These are phyloP conservation scores for Kluyveromyces wickerhamii DNA, from an alignment of 805 yeast genomes.

Conservation along the genomic window DNA sequence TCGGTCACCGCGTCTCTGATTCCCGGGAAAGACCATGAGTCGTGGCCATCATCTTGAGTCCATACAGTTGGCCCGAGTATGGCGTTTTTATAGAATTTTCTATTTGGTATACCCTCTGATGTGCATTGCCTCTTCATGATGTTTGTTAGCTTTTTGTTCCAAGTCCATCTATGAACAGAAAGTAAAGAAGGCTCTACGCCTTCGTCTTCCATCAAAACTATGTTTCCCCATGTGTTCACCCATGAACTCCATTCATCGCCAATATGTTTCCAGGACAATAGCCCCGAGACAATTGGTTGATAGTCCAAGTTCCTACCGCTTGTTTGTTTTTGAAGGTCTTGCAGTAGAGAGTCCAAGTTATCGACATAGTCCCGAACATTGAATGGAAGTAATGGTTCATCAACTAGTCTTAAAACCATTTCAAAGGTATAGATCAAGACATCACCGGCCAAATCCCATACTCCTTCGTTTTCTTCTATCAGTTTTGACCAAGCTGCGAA, in stretches of 20 bases:
- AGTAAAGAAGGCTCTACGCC: slow-evolving; percentile 69
- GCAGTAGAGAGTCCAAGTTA: slow-evolving; percentile 36
- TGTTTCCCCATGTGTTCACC: slow-evolving; percentile 55
- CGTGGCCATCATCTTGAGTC: slow-evolving; percentile 41
- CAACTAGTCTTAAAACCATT: slow-evolving; percentile 52
- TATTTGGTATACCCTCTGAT: slow-evolving; percentile 35
- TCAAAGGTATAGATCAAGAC: slow-evolving; percentile 49
- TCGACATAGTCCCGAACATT: slow-evolving; percentile 42
- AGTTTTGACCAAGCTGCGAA: slow-evolving; percentile 43
- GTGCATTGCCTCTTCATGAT: slow-evolving; percentile 48
- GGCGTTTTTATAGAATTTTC: slow-evolving; percentile 61
- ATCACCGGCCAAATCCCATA: slow-evolving; percentile 45
- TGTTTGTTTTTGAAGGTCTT: slow-evolving; percentile 36
- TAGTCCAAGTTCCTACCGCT: slow-evolving; percentile 24
- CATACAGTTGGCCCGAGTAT: slow-evolving; percentile 61
- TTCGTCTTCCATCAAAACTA: slow-evolving; percentile 38
- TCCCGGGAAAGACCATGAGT: slow-evolving; percentile 67
- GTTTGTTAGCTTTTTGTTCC: slow-evolving; percentile 61
- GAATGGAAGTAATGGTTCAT: slow-evolving; percentile 70
- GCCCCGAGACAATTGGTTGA: slow-evolving; percentile 22
- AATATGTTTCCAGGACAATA: slow-evolving; percentile 34
- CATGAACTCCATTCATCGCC: slow-evolving; percentile 47
- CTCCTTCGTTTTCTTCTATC: slow-evolving; percentile 41
- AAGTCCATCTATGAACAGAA: slow-evolving; percentile 65
- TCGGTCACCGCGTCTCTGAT: slow-evolving; percentile 57